Percentiles rank a stretch among this genome's conserved stretches.
Evolutionary conservation across 2,329 filamentous ascomycete species (phyloP).

Genomic region (Calonectria pteridis): DNA sequence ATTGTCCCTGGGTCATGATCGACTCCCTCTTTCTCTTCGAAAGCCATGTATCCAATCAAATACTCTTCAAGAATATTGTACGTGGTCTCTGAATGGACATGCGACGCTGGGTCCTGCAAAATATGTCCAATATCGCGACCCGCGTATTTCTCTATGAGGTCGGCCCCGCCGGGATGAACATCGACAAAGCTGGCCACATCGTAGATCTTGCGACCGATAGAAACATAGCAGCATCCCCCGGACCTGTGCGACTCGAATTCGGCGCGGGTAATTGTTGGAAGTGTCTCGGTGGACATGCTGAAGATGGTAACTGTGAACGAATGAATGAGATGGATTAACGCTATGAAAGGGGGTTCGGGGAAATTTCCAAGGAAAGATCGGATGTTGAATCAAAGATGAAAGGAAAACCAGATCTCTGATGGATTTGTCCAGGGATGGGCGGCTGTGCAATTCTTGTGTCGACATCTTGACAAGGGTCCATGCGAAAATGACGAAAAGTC

Average conservation of each 20-base stretch:
- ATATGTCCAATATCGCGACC: conserved; percentile 89
- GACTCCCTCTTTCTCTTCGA: conserved; percentile 62
- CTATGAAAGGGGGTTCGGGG: neutral
- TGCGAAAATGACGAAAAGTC: neutral
- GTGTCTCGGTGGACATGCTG: conserved; percentile 80
- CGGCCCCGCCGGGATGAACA: conserved; percentile 89
- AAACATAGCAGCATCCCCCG: conserved; percentile 90
- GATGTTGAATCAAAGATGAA: neutral
- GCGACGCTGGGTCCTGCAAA: conserved; percentile 84
- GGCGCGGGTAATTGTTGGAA: conserved; percentile 84
- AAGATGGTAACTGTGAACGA: neutral
- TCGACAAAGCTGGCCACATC: conserved; percentile 93
- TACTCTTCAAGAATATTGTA: conserved; percentile 95
- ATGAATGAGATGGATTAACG: neutral
- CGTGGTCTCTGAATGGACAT: conserved; percentile 88
- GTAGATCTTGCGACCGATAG: conserved; percentile 89
- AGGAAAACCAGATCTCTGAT: neutral
- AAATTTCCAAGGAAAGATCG: neutral
- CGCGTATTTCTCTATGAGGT: conserved; percentile 89
- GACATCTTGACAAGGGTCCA: neutral
- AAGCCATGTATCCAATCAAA: conserved; percentile 82
- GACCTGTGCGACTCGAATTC: conserved; percentile 88
- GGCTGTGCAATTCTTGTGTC: neutral
- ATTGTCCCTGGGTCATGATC: conserved; percentile 46
- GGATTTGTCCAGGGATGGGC: neutral